Evolutionary conservation across 1,284 basidiomycete genomes (phyloP).

Genomic region (Heterobasidion annosum): DNA sequence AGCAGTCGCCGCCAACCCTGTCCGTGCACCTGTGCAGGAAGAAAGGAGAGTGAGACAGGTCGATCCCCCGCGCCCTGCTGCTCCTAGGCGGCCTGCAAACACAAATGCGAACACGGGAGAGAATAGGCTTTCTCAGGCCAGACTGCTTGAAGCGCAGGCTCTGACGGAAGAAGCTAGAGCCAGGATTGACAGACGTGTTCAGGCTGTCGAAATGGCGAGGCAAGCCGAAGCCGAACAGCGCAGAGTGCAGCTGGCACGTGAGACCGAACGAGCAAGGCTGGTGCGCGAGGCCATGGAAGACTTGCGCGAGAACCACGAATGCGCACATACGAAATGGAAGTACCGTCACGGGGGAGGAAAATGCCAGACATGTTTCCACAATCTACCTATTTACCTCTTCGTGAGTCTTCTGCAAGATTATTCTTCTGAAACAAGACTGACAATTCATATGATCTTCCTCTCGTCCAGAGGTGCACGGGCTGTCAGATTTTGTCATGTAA

Average conservation of each 20-base stretch:
- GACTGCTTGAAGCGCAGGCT: too few species aligned
- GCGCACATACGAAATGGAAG: slow-evolving; percentile 19
- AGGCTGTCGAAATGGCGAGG: background rate
- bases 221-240: background rate
- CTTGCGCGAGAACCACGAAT: slow-evolving; percentile 28
- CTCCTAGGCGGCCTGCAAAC: background rate
- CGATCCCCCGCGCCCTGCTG: background rate
- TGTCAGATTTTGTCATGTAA: slow-evolving; percentile 23
- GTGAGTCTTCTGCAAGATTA: slow-evolving; percentile 16
- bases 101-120: background rate
- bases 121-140: too few species aligned
- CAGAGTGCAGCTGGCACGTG: background rate
- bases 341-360: slow-evolving; percentile 18
- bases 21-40: background rate
- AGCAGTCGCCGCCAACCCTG: background rate
- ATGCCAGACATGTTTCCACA: slow-evolving; percentile 24
- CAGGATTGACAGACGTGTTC: background rate
- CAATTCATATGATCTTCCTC: background rate
- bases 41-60: background rate
- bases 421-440: background rate
- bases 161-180: too few species aligned
- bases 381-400: slow-evolving; percentile 21
- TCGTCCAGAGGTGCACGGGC: slow-evolving; percentile 22
- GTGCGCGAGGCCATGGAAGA: slow-evolving; percentile 20
- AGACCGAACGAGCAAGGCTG: slow-evolving; percentile 8